Conservation (phyloP, 1,139 yeast genomes). For the Pichia sp. region DNA sequence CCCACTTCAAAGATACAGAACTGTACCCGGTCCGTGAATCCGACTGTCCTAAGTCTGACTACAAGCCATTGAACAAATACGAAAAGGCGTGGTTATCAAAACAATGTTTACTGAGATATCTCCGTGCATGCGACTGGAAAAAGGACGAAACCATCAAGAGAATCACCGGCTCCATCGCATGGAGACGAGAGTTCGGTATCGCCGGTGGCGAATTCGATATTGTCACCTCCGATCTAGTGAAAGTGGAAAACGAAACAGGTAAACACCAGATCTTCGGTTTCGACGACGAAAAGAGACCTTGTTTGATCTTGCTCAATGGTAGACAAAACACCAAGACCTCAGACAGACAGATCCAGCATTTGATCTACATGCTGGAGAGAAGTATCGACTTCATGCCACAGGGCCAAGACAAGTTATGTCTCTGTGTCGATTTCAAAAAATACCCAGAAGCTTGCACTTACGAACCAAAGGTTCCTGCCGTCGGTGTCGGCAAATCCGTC, state of each 20-base stretch:
- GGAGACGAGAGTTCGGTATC: slow-evolving; percentile 94
- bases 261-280: slow-evolving; percentile 85
- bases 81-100: slow-evolving; percentile 89
- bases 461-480: slow-evolving; percentile 73
- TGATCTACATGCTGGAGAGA: slow-evolving; percentile 88
- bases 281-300: slow-evolving; percentile 85
- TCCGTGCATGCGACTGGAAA: slow-evolving; percentile 91
- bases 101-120: slow-evolving; percentile 83
- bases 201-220: slow-evolving; percentile 52
- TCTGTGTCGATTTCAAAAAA: slow-evolving; percentile 86
- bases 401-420: slow-evolving; percentile 89
- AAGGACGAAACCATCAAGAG: slow-evolving; percentile 67
- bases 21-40: slow-evolving; percentile 43
- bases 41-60: slow-evolving; percentile 23
- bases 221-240: slow-evolving; percentile 60
- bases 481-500: slow-evolving; percentile 72
- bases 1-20: slow-evolving; percentile 46
- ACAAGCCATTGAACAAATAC: slow-evolving; percentile 44
- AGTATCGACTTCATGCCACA: slow-evolving; percentile 92
- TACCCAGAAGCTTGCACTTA: slow-evolving; percentile 51
- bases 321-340: slow-evolving; percentile 89
- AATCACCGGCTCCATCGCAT: slow-evolving; percentile 58
- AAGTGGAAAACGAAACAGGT: slow-evolving; percentile 79
- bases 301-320: slow-evolving; percentile 82
- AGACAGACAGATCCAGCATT: slow-evolving; percentile 83